phyloP scores from a whole-genome alignment of 352 stramenopile species.

The Peronosclerospora sorghi region DNA sequence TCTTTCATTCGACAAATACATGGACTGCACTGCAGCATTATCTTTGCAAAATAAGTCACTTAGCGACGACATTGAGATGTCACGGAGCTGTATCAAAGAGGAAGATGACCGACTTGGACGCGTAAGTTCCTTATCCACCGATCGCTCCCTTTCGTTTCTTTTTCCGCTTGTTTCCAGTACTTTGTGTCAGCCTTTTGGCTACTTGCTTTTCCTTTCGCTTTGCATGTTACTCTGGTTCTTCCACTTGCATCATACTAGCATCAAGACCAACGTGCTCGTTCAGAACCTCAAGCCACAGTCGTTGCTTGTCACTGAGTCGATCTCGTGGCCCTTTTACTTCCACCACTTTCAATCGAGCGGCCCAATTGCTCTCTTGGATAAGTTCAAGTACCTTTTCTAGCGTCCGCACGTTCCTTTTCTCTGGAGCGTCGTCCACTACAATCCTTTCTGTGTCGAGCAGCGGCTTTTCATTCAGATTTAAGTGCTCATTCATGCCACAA shows the following conservation, averaged over 20 bases:
- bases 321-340: conserved; percentile 84
- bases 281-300: conserved; percentile 66
- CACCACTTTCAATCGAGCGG: conserved; percentile 46
- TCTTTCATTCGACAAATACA: no score
- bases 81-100: no score
- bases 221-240: conserved; percentile 43
- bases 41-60: no score
- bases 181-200: not conserved
- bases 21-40: no score
- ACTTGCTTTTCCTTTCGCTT: conserved; percentile 24
- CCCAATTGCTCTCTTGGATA: conserved; percentile 8
- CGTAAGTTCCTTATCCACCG: no score
- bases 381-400: conserved; percentile 13
- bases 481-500: conserved; percentile 41
- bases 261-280: conserved; percentile 42
- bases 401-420: conserved; percentile 3
- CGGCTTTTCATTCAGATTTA: conserved; percentile 35
- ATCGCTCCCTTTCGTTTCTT: not conserved
- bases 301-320: conserved; percentile 71
- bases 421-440: not conserved
- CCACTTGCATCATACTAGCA: conserved; percentile 56
- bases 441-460: not conserved
- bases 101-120: no score
- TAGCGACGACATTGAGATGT: no score
- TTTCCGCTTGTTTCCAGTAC: not conserved